Conservation (phyloP, 1,284 basidiomycete genomes). For the Cystobasidium sp. region DNA sequence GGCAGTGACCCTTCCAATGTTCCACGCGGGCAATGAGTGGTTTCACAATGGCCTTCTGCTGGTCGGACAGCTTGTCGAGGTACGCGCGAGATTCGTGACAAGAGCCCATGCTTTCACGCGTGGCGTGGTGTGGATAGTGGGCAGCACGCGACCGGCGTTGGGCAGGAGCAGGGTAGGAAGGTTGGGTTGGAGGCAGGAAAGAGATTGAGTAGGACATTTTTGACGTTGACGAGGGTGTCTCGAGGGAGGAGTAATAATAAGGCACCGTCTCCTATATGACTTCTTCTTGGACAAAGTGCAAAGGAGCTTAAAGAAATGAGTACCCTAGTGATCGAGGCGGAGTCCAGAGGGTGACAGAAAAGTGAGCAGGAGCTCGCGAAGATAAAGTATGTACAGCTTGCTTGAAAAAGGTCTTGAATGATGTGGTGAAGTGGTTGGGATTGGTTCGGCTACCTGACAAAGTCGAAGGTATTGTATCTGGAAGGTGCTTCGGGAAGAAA, state of each 20-base stretch:
- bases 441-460: no score
- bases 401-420: neutral
- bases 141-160: neutral
- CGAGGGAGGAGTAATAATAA: neutral
- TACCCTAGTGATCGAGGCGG: neutral
- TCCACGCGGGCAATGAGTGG: neutral
- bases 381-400: neutral
- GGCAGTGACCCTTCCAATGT: slow-evolving; percentile 46
- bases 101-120: neutral
- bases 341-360: neutral
- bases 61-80: slow-evolving; percentile 9
- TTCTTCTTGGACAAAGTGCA: no score
- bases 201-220: slow-evolving; percentile 16
- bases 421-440: neutral
- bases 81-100: slow-evolving; percentile 8
- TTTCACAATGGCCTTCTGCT: slow-evolving; percentile 13
- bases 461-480: no score
- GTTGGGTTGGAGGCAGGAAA: slow-evolving; percentile 4
- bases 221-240: neutral
- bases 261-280: no score
- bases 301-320: neutral
- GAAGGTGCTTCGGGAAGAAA: neutral
- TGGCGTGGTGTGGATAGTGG: neutral
- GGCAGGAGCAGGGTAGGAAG: neutral
- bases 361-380: neutral